Percentiles rank a stretch among this genome's conserved stretches.
Conservation (phyloP, 495 filamentous ascomycete genomes). For the Emericellopsis terricola region DNA sequence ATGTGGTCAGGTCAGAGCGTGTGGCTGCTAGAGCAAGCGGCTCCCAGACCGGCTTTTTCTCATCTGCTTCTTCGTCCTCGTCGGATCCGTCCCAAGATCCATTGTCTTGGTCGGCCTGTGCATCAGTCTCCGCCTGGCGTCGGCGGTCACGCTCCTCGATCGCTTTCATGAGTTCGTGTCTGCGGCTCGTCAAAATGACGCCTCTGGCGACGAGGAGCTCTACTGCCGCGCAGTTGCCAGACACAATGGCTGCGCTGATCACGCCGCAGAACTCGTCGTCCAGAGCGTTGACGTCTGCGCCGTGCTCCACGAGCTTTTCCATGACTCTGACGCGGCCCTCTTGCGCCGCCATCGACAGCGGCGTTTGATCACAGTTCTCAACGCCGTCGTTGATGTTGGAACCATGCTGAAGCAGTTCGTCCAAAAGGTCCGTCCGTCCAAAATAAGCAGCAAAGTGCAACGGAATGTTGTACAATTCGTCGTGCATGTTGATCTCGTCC, state of each 20-base stretch:
- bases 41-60: too few species aligned
- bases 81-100: slow-evolving; percentile 9
- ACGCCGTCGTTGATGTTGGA: slow-evolving; percentile 14
- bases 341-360: slow-evolving; percentile 18
- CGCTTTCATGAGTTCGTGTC: too few species aligned
- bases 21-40: slow-evolving; percentile 13
- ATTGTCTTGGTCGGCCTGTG: too few species aligned
- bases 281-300: slow-evolving; percentile 14
- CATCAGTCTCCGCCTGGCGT: too few species aligned
- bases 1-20: slow-evolving; percentile 13
- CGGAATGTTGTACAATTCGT: background rate
- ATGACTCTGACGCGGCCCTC: slow-evolving; percentile 15
- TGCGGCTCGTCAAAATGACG: too few species aligned
- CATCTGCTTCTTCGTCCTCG: slow-evolving; percentile 8
- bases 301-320: slow-evolving; percentile 12
- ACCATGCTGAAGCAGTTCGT: slow-evolving; percentile 13
- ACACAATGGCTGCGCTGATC: slow-evolving; percentile 16
- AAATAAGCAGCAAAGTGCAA: slow-evolving; percentile 17
- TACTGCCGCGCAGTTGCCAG: slow-evolving; percentile 13
- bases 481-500: slow-evolving; percentile 10
- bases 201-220: slow-evolving; percentile 15
- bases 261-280: slow-evolving; percentile 12
- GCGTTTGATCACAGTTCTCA: slow-evolving; percentile 10
- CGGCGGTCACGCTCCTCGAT: too few species aligned
- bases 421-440: slow-evolving; percentile 14